Conservation (phyloP, 768 basidiomycete species). For the Pleurotus eryngii region DNA sequence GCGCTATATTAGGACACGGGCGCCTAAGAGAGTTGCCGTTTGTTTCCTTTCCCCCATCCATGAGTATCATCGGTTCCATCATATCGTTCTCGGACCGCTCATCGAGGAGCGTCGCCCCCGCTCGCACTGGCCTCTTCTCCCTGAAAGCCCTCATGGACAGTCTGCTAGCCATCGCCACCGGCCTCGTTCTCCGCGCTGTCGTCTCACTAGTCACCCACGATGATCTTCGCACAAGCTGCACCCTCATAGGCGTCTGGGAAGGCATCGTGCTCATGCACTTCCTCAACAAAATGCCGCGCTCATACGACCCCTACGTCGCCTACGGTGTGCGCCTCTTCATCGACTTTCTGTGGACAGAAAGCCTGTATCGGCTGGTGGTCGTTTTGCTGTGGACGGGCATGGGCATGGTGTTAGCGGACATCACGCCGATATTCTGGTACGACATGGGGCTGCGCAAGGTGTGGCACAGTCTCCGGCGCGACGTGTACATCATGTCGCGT, state of each 20-base stretch:
- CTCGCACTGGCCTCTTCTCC: slow-evolving; percentile 24
- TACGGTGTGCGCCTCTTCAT: slow-evolving; percentile 67
- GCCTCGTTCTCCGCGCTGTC: slow-evolving; percentile 62
- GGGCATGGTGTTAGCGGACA: slow-evolving; percentile 51
- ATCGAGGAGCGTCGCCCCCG: slow-evolving; percentile 29
- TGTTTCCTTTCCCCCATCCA: slow-evolving; percentile 3
- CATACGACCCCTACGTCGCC: slow-evolving; percentile 68
- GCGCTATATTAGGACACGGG: background rate
- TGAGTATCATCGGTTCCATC: slow-evolving; percentile 8
- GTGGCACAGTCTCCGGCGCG: slow-evolving; percentile 34
- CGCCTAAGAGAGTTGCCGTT: slow-evolving; percentile 1
- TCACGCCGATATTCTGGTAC: slow-evolving; percentile 43
- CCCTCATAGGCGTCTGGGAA: slow-evolving; percentile 77
- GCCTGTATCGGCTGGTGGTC: slow-evolving; percentile 40
- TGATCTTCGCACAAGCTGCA: slow-evolving; percentile 52
- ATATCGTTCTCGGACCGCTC: slow-evolving; percentile 27
- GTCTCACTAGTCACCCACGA: slow-evolving; percentile 49
- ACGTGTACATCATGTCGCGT: slow-evolving; percentile 23
- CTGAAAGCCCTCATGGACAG: slow-evolving; percentile 53
- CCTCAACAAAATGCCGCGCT: slow-evolving; percentile 59
- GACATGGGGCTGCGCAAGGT: slow-evolving; percentile 35
- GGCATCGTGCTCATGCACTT: slow-evolving; percentile 74
- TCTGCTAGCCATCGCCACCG: slow-evolving; percentile 63
- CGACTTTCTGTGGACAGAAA: slow-evolving; percentile 67
- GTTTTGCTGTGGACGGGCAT: slow-evolving; percentile 51